A percentile compares a stretch with the other conserved stretches of the same genome.
These are phyloP conservation scores for Apiotrichum montevideense DNA, from an alignment of 1,284 basidiomycete genomes.

Conservation along the genomic window DNA sequence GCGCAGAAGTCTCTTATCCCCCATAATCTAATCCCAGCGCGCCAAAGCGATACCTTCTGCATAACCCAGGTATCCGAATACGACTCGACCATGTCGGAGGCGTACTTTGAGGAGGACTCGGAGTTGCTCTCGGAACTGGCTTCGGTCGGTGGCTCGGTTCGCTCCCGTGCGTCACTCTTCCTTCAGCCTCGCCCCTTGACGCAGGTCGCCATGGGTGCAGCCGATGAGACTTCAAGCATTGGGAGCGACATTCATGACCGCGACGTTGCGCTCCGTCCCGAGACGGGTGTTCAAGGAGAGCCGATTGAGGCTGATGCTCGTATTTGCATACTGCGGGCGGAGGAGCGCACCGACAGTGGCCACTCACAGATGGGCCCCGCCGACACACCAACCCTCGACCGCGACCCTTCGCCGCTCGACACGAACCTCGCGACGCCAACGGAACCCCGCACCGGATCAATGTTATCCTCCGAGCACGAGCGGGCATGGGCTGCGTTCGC, in stretches of 20 bases:
- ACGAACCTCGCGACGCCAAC: neutral
- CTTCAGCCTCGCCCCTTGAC: too few relatives aligned
- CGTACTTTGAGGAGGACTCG: too few relatives aligned
- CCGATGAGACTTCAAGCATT: neutral
- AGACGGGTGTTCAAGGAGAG: neutral
- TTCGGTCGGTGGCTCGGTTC: too few relatives aligned
- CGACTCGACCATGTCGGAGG: too few relatives aligned
- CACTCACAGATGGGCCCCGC: too few relatives aligned
- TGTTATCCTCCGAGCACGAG: neutral
- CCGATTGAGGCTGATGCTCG: too few relatives aligned
- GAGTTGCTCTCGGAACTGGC: too few relatives aligned
- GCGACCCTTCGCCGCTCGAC: neutral
- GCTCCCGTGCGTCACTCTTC: too few relatives aligned
- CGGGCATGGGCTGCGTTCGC: constrained; percentile 1
- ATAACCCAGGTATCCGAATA: neutral
- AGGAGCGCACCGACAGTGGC: neutral
- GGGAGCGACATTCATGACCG: neutral
- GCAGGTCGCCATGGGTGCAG: too few relatives aligned
- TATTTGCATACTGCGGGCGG: neutral
- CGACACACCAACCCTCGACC: too few relatives aligned
- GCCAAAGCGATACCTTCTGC: neutral
- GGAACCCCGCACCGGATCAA: neutral
- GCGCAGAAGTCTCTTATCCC: neutral
- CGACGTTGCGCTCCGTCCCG: neutral
- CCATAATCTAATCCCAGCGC: neutral